Evolutionary conservation across 345 rosid species (phyloP).

Genomic region (Eutrema yunnanense): DNA sequence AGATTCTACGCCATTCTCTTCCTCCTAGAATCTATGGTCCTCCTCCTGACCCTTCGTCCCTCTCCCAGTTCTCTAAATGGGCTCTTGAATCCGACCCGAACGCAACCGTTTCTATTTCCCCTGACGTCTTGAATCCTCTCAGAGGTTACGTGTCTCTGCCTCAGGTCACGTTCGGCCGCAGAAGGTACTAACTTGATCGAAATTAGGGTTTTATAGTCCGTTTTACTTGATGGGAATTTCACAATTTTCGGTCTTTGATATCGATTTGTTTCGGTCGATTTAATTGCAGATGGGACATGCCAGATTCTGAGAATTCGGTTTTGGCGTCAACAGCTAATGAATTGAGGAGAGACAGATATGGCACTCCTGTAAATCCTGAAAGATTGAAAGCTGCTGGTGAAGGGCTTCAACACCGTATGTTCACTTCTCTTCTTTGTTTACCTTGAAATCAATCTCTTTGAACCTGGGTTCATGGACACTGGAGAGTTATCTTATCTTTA

Average conservation of each 20-base stretch:
- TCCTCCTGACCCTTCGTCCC: constrained; percentile 53
- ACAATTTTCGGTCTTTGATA: not conserved
- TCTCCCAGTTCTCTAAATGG: constrained; percentile 75
- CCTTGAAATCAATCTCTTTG: not conserved
- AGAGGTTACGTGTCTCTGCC: constrained; percentile 77
- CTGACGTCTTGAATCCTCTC: constrained; percentile 75
- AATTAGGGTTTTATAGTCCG: not conserved
- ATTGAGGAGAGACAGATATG: constrained; percentile 52
- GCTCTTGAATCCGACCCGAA: constrained; percentile 37
- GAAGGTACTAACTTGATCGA: constrained; percentile 41
- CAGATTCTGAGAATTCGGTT: constrained; percentile 39
- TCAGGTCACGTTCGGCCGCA: constrained; percentile 87
- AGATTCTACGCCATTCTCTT: constrained; percentile 79
- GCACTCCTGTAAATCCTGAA: constrained; percentile 48
- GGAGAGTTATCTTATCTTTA: not conserved
- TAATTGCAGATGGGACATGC: constrained; percentile 66
- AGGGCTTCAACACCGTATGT: constrained; percentile 63
- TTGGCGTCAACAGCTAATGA: constrained; percentile 82
- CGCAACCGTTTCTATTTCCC: constrained; percentile 30
- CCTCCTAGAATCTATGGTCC: constrained; percentile 53
- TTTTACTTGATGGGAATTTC: not conserved
- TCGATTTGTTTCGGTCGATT: not conserved
- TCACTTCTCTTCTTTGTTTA: not conserved
- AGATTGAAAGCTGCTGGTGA: constrained; percentile 85
- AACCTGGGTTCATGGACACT: not conserved